Conservation (phyloP, 1,139 yeast species). For the Zhuliangozyma parablackwelliae region DNA sequence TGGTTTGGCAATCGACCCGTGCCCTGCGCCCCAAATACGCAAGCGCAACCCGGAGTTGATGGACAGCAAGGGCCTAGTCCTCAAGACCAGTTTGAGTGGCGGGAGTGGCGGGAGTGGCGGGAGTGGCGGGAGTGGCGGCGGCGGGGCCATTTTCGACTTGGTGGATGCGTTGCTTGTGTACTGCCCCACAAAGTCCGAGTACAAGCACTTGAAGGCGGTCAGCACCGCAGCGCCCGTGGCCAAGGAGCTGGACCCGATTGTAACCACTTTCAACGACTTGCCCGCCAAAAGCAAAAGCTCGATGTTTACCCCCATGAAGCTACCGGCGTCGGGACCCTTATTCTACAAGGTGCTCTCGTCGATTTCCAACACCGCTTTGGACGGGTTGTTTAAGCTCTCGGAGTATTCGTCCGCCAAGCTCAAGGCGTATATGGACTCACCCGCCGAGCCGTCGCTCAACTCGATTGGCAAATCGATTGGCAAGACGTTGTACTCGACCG, state of each 20-base stretch:
- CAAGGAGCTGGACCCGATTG: conserved; percentile 11
- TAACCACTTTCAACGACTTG: conserved; percentile 3
- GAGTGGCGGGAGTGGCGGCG: conserved; percentile 9
- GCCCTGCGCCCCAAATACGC: conserved; percentile 8
- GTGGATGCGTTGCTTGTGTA: conserved; percentile 51
- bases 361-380: conserved; percentile 51
- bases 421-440: conserved; percentile 28
- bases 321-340: conserved; percentile 44
- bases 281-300: neutral
- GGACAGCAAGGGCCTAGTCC: conserved; percentile 20
- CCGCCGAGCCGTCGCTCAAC: conserved; percentile 17
- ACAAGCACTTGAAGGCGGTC: conserved; percentile 23
- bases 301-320: conserved; percentile 39
- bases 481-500: conserved; percentile 32
- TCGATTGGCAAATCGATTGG: conserved; percentile 31
- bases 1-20: neutral
- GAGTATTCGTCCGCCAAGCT: conserved; percentile 45
- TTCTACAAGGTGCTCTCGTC: conserved; percentile 44
- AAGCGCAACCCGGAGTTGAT: conserved; percentile 19
- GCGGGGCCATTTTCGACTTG: conserved; percentile 43
- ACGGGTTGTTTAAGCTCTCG: conserved; percentile 47
- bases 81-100: conserved; percentile 30
- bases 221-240: conserved; percentile 9
- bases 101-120: conserved; percentile 27
- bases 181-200: conserved; percentile 38